Evolutionary conservation across 1,139 yeast genomes (phyloP), one percentile per base, ranked within the genome.

Genomic region (Barnettozyma hawaiiensis): DNA sequence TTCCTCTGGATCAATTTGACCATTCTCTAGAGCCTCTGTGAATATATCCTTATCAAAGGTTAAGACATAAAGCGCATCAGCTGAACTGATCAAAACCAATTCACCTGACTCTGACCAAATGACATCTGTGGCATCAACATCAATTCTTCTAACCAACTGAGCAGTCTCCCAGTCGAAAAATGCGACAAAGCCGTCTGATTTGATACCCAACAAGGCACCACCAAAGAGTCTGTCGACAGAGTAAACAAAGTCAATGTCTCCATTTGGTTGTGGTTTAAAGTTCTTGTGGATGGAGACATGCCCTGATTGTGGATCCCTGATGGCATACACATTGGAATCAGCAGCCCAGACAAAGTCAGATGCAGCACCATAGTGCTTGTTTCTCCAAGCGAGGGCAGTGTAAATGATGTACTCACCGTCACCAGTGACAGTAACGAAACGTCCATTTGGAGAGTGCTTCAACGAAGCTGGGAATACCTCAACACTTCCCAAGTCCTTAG

Each of bases 341-440:
- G 83, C 85, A 35, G 95, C 82, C 99, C 99, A 92, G 35, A 80
- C 95, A 64, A 94, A 89, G 60, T 89, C 97, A 46, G 80, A 69
- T 14, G 96, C 97, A 46, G 79, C 75, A 50, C 97, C 98, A 63
- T 86, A 92, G 40, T 90, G 76, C 67, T 89, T 92, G 55, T 94
- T 89, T 69, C 98, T 80, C 98, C 98, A 92, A 2, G 97, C 97
- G 58, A 94, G 76, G 1, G 98, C 94, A 7, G 97, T 89, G 68
- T 92, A 94, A 45, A 94, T 83, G 57, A 92, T 87, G 63, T 87
- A 92, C 66, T 92, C 98, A 47, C 97, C 97, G 67, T 94, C 98
- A 60, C 99, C 99, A 45, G 94, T 85, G 39, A 92, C 97, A 21
- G 97, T 85, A 32, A 90, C 97, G 62, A 85, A 92, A 65, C 97